phyloP scores from a whole-genome alignment of 2,329 filamentous ascomycete species.

The Corinectria fuckeliana region DNA sequence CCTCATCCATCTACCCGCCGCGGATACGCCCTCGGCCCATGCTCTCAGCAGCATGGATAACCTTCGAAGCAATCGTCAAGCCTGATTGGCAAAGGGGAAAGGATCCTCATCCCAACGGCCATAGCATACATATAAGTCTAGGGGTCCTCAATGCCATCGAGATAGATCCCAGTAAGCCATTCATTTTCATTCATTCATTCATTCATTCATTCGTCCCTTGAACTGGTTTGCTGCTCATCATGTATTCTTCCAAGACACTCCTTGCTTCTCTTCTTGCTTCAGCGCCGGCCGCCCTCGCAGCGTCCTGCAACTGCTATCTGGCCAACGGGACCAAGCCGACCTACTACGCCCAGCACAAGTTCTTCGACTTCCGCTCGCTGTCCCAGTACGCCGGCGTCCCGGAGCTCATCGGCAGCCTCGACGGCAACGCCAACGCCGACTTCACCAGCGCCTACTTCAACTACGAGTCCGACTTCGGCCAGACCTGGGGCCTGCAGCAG shows the following conservation, averaged over 20 bases:
- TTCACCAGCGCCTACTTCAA: conserved; percentile 46
- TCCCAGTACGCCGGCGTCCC: conserved; percentile 40
- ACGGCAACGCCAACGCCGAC: conserved; percentile 41
- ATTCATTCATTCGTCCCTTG: neutral
- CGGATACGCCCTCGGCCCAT: neutral
- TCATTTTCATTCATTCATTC: neutral
- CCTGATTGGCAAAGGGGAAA: conserved; percentile 1
- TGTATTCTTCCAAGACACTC: conserved; percentile 29
- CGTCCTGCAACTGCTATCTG: conserved; percentile 41
- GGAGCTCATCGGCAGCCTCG: conserved; percentile 35
- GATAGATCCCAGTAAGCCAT: conserved; percentile 5
- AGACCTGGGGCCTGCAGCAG: conserved; percentile 45
- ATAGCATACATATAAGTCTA: conserved; percentile 1
- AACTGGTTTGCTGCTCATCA: conserved; percentile 17
- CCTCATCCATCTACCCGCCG: neutral
- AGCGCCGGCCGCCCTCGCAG: conserved; percentile 27
- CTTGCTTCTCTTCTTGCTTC: conserved; percentile 31
- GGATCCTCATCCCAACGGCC: neutral
- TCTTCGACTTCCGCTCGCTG: conserved; percentile 43
- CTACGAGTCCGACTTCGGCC: conserved; percentile 38
- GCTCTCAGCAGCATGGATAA: neutral
- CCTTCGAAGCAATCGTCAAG: neutral
- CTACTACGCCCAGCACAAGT: conserved; percentile 37
- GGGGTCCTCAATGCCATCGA: conserved; percentile 1
- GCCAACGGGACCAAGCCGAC: conserved; percentile 32